A percentile compares a stretch with the other conserved stretches of the same genome.
phyloP scores from a whole-genome alignment of 192 early-diverging fungal genomes.

The Thamnidium elegans region DNA sequence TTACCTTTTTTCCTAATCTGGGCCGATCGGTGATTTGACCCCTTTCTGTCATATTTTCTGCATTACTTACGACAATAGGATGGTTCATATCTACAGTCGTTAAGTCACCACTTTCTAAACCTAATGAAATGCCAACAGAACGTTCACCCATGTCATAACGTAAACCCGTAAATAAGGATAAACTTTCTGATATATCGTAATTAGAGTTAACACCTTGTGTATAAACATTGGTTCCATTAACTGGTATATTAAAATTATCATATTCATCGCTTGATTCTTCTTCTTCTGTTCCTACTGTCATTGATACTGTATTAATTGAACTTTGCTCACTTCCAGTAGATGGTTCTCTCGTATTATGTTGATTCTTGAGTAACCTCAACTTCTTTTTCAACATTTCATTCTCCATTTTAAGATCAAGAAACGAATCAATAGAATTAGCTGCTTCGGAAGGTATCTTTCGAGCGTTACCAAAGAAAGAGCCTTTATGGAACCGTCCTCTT shows the following conservation, averaged over 20 bases:
- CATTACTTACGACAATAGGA: slow-evolving; percentile 1
- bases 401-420: slow-evolving; percentile 39
- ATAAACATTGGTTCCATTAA: slow-evolving; percentile 26
- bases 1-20: slow-evolving; percentile 20
- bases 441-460: slow-evolving; percentile 20
- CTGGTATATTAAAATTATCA: slow-evolving; percentile 7
- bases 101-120: slow-evolving; percentile 17
- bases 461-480: slow-evolving; percentile 34
- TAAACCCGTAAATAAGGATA: slow-evolving; percentile 31
- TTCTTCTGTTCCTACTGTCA: not conserved
- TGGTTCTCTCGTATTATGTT: not conserved
- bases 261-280: not conserved
- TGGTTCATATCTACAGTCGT: not conserved
- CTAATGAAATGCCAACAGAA: slow-evolving; percentile 26
- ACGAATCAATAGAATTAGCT: slow-evolving; percentile 23
- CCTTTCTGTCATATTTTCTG: slow-evolving; percentile 1
- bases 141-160: slow-evolving; percentile 28
- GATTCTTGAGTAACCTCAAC: slow-evolving; percentile 5
- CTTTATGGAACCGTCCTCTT: slow-evolving; percentile 25
- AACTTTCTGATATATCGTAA: slow-evolving; percentile 17
- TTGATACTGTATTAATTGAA: not conserved
- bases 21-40: slow-evolving; percentile 7
- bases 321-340: not conserved
- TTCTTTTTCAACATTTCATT: slow-evolving; percentile 33
- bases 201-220: slow-evolving; percentile 22